phyloP scores from a whole-genome alignment of 1,284 basidiomycete genomes.

The Lentinula novae-zelandiae region DNA sequence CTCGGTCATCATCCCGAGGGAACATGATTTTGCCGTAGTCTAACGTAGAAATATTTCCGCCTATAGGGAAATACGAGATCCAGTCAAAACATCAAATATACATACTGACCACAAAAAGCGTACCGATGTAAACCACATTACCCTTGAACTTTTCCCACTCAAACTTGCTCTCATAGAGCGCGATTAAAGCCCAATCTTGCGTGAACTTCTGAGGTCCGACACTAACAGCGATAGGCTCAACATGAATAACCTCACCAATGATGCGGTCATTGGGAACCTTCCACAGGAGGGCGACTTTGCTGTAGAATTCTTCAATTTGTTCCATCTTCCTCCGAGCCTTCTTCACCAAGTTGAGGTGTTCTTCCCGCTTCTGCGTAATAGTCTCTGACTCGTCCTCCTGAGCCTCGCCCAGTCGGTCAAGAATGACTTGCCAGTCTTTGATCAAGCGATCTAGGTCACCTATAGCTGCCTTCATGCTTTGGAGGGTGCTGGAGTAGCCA shows the following conservation, averaged over 20 bases:
- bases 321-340: not conserved
- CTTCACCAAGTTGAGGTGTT: not conserved
- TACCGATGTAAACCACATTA: slow-evolving; percentile 24
- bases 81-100: too few relatives aligned
- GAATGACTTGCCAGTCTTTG: slow-evolving; percentile 10
- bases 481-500: too few relatives aligned
- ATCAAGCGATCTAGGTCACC: not conserved
- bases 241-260: slow-evolving; percentile 25
- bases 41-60: too few relatives aligned
- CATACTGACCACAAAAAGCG: not conserved
- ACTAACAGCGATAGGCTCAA: slow-evolving; percentile 23
- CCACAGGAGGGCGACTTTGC: too few relatives aligned
- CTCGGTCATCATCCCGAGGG: too few relatives aligned
- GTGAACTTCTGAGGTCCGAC: slow-evolving; percentile 14
- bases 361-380: too few relatives aligned
- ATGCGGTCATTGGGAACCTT: slow-evolving; percentile 22
- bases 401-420: slow-evolving; percentile 15
- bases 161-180: slow-evolving; percentile 26
- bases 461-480: not conserved
- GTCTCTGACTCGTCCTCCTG: not conserved
- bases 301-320: too few relatives aligned
- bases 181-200: slow-evolving; percentile 29
- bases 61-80: too few relatives aligned
- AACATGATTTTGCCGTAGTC: slow-evolving; percentile 8
- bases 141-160: slow-evolving; percentile 15